A percentile compares a stretch with the other conserved stretches of the same genome.
These are phyloP conservation scores for Forsythia viridissima DNA, from an alignment of 257 asterid species.

Conservation along the genomic window DNA sequence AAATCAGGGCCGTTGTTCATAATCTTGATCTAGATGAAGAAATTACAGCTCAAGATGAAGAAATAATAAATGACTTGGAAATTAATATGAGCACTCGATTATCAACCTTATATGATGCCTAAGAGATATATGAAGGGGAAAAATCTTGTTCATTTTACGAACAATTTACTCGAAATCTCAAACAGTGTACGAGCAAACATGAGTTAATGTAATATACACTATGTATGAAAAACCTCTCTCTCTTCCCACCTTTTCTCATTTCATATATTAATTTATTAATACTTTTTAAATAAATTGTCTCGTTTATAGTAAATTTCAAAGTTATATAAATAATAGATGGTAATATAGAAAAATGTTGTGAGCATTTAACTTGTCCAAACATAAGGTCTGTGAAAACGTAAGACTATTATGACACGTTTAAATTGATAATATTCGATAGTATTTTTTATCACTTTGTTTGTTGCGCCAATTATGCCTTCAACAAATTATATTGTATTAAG, in stretches of 20 bases:
- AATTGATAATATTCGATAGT: no score
- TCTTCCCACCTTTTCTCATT: background rate
- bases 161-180: background rate
- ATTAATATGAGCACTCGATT: background rate
- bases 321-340: background rate
- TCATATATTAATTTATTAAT: background rate
- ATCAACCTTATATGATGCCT: background rate
- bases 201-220: background rate
- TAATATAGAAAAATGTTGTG: no score
- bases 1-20: conserved; percentile 13
- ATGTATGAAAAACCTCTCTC: background rate
- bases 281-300: no score
- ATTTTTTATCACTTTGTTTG: no score
- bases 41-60: background rate
- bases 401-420: no score
- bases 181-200: no score
- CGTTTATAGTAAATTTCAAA: background rate
- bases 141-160: background rate
- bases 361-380: no score
- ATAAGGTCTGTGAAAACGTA: no score
- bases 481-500: no score
- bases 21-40: background rate
- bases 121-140: background rate
- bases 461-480: no score
- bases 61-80: background rate